A percentile compares a stretch with the other conserved stretches of the same genome.
phyloP scores from a whole-genome alignment of 2,329 filamentous ascomycete genomes.

The Amauroascus niger region DNA sequence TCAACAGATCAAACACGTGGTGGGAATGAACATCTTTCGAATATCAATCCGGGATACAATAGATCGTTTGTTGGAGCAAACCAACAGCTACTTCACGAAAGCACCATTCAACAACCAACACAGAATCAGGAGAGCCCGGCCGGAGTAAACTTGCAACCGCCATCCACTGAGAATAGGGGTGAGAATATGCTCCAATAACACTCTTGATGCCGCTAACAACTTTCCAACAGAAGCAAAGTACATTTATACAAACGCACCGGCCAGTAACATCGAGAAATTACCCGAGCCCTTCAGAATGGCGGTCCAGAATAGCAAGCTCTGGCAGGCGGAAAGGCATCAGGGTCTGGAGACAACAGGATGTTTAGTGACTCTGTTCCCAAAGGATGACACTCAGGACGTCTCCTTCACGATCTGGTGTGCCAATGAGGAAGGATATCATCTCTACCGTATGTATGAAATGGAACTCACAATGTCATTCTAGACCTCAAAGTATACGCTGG shows the following conservation, averaged over 20 bases:
- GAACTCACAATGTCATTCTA: constrained; percentile 2
- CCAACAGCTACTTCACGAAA: not conserved
- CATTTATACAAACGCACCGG: constrained; percentile 12
- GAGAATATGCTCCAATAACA: not conserved
- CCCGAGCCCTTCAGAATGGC: constrained; percentile 9
- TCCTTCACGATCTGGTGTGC: constrained; percentile 13
- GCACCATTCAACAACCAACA: not conserved
- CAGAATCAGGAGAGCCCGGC: not conserved
- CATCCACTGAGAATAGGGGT: not conserved
- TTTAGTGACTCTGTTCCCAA: constrained; percentile 11
- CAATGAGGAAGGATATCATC: constrained; percentile 7
- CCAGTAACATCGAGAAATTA: not conserved
- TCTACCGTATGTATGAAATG: constrained; percentile 7
- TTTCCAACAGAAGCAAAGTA: constrained; percentile 8
- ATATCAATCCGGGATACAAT: not conserved
- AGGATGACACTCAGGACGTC: constrained; percentile 8
- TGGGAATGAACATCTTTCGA: too few relatives aligned
- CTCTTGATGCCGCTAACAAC: not conserved
- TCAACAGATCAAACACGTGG: too few relatives aligned
- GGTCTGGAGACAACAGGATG: constrained; percentile 10
- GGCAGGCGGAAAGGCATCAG: constrained; percentile 9
- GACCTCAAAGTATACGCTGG: constrained; percentile 10
- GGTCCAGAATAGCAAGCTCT: constrained; percentile 9
- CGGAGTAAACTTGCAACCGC: not conserved
- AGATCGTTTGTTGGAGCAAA: not conserved